Evolutionary conservation across 2,329 filamentous ascomycete genomes (phyloP).

Genomic region (Leptosphaerulina australis): DNA sequence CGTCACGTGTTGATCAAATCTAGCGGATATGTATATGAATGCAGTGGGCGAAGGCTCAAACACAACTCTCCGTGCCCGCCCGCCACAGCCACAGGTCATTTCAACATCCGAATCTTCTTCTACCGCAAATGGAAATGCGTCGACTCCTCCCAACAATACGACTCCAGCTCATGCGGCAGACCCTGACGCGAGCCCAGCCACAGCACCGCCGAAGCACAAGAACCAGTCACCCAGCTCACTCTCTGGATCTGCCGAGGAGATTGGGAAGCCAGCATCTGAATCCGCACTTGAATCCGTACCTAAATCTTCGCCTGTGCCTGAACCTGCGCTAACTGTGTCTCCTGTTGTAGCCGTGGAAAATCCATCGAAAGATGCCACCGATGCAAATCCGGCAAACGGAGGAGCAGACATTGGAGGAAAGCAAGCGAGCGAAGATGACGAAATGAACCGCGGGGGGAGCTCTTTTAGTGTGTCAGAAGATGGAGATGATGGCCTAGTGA

Average conservation of each 20-base stretch:
- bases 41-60: constrained; percentile 17
- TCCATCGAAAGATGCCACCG: not conserved
- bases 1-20: no score
- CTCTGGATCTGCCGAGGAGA: constrained; percentile 2
- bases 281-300: no score
- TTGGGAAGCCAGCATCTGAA: not conserved
- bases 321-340: not conserved
- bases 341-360: constrained; percentile 6
- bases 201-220: constrained; percentile 23
- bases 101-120: constrained; percentile 3
- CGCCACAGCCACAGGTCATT: constrained; percentile 9
- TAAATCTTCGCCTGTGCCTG: not conserved
- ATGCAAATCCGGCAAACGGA: not conserved
- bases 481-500: constrained; percentile 1
- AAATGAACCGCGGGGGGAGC: not conserved
- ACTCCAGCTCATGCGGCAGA: constrained; percentile 20
- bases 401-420: not conserved
- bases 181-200: constrained; percentile 26
- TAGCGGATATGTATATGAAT: constrained; percentile 23
- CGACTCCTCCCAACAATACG: constrained; percentile 17
- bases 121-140: constrained; percentile 10
- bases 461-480: not conserved
- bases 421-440: not conserved
- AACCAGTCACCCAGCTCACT: constrained; percentile 6
- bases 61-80: constrained; percentile 15